Conservation (phyloP, 176 grass and related monocot species). For the Ampelocalamus luodianensis region DNA sequence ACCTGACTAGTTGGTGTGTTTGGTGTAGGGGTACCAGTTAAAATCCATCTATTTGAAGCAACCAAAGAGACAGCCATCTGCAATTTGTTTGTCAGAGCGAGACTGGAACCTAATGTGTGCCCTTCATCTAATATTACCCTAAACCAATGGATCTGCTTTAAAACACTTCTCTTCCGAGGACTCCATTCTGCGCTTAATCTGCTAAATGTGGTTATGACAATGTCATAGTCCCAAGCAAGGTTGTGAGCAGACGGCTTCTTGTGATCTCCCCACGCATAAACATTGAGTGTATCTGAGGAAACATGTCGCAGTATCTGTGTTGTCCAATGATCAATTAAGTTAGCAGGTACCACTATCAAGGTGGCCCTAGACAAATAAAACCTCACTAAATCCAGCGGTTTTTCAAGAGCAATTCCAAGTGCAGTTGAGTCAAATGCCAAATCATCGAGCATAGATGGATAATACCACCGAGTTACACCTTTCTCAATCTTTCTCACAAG, state of each 20-base stretch:
- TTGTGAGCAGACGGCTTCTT: constrained; percentile 70
- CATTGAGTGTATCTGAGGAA: constrained; percentile 60
- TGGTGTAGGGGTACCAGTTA: constrained; percentile 95
- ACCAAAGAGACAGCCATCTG: constrained; percentile 92
- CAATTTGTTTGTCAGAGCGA: constrained; percentile 89
- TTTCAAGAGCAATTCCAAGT: constrained; percentile 76
- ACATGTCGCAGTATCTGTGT: constrained; percentile 90
- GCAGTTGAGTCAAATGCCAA: constrained; percentile 77
- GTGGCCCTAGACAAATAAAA: constrained; percentile 90
- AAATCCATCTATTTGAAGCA: constrained; percentile 95
- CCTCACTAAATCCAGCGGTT: constrained; percentile 61
- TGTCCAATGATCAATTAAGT: constrained; percentile 96
- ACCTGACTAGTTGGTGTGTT: constrained; percentile 96
- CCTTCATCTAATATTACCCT: constrained; percentile 96
- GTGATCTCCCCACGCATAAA: constrained; percentile 73
- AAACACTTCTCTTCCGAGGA: constrained; percentile 75
- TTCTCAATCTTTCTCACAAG: constrained; percentile 79
- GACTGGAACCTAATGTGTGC: constrained; percentile 94
- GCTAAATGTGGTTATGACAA: constrained; percentile 92
- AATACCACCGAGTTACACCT: constrained; percentile 66
- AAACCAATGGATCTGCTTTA: constrained; percentile 95
- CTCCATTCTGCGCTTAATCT: constrained; percentile 91
- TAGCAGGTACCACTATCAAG: constrained; percentile 93
- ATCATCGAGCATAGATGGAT: constrained; percentile 82
- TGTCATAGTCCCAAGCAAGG: constrained; percentile 98